Percentiles rank a stretch among this genome's conserved stretches.
phyloP scores from a whole-genome alignment of 2,329 filamentous ascomycete genomes.

The Pseudopyrenochaeta lycopersici region DNA sequence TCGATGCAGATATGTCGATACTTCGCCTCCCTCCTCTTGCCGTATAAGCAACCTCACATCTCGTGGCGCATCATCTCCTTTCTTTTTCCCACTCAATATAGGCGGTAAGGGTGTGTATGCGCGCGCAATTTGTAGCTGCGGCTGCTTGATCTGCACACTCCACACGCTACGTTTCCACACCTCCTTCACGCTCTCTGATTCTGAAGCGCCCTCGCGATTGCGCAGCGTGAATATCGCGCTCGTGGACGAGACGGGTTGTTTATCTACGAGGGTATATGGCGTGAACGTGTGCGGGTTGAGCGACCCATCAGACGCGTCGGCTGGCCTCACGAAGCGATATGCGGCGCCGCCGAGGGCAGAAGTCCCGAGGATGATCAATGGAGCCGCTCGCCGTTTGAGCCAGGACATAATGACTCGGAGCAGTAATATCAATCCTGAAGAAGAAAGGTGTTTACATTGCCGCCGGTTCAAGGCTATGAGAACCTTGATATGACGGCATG shows the following conservation, averaged over 20 bases:
- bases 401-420: conserved; percentile 33
- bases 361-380: conserved; percentile 42
- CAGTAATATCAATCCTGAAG: background rate
- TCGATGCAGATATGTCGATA: conserved; percentile 80
- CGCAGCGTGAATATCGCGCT: conserved; percentile 73
- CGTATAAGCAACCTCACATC: conserved; percentile 78
- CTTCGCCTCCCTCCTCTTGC: conserved; percentile 80
- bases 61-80: conserved; percentile 38
- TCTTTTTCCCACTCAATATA: conserved; percentile 42
- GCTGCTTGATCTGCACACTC: conserved; percentile 94
- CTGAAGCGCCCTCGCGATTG: conserved; percentile 47
- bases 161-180: conserved; percentile 74
- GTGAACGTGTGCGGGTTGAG: conserved; percentile 70
- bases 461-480: background rate
- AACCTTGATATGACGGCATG: conserved; percentile 14
- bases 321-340: conserved; percentile 39
- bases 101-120: conserved; percentile 89
- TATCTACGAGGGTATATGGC: conserved; percentile 70
- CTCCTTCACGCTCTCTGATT: conserved; percentile 43
- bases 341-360: conserved; percentile 45
- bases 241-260: conserved; percentile 70
- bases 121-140: conserved; percentile 88
- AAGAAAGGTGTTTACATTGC: background rate
- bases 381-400: conserved; percentile 38
- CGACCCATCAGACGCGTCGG: conserved; percentile 35